Evolutionary conservation across 2,329 filamentous ascomycete species (phyloP).

Genomic region (Penicillium glabrum): DNA sequence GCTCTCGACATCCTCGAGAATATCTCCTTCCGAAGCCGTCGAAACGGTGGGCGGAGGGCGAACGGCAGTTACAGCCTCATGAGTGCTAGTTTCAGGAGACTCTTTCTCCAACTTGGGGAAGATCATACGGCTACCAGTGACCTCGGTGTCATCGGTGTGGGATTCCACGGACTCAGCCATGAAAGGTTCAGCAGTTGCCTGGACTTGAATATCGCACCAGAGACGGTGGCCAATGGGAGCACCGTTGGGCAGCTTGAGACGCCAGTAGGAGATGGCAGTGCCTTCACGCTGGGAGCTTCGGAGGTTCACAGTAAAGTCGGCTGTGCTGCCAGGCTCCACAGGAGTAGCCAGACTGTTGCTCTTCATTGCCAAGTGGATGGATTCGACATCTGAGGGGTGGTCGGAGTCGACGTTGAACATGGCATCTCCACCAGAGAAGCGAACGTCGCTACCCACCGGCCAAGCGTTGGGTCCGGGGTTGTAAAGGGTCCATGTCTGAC

Average conservation of each 20-base stretch:
- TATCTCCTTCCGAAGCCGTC: slow-evolving; percentile 50
- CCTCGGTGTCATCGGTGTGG: slow-evolving; percentile 38
- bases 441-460: slow-evolving; percentile 87
- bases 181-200: slow-evolving; percentile 21
- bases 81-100: slow-evolving; percentile 77
- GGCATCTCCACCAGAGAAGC: slow-evolving; percentile 90
- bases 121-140: slow-evolving; percentile 73
- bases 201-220: slow-evolving; percentile 87
- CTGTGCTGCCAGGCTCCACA: slow-evolving; percentile 71
- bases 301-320: slow-evolving; percentile 79
- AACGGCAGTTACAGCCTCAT: slow-evolving; percentile 51
- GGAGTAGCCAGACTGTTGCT: slow-evolving; percentile 72
- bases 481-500: slow-evolving; percentile 87
- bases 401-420: slow-evolving; percentile 88
- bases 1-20: slow-evolving; percentile 58
- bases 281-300: slow-evolving; percentile 76
- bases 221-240: slow-evolving; percentile 86
- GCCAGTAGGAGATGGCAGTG: slow-evolving; percentile 93
- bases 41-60: slow-evolving; percentile 37
- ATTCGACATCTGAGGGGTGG: slow-evolving; percentile 73
- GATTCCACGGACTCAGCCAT: slow-evolving; percentile 32
- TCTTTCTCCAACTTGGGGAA: slow-evolving; percentile 97
- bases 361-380: slow-evolving; percentile 76
- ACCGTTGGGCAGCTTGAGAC: slow-evolving; percentile 77
- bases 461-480: slow-evolving; percentile 78